Base-by-base conservation (phyloP, 176 grass and related monocot genomes). In the Otatea glauca region DNA sequence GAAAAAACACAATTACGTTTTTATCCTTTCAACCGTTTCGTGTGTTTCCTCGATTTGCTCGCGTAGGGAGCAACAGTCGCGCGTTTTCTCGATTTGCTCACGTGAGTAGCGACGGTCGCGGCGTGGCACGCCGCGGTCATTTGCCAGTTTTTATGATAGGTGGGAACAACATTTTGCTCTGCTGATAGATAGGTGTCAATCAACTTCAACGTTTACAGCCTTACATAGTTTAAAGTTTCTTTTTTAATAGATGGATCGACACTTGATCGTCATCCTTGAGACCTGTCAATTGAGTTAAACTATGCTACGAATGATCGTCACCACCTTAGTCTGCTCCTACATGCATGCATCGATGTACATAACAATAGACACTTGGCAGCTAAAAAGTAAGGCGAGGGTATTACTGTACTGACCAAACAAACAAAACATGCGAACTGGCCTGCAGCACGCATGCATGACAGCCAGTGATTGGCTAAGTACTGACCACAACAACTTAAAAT, bases 221-320 rank as follows among this genome's bases (percentile, higher is more conserved):
- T 50, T 4, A 59, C 56, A 24, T 59, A 24, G n/a, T 24, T 41
- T 34, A 0, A 16, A 44, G 23, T 14, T 1, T 62, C 18, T 24
- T 69, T 79, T 5, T 15, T 20, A 45, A 32, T 44, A 65, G 15
- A 65, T 65, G 56, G 44, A 64, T 86, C 20, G 29, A 77, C 83
- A 41, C 83, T 86, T 82, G 43, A 82, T 71, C 83, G 58, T 74
- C 81, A 87, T 74, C 58, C n/a, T 74, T 58, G 64, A 86, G 42
- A 39, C 25, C 72, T 54, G 70, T 77, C 80, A 17, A 48, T 42
- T 24, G 77, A 61, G 65, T 85, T 75, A 59, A 80, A 80, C 1
- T 67, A 75, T 59, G 14, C 39, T 4, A 61, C 10, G 45, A 10
- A 27, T n/a, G 47, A 25, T 59, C 83, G 73, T 74, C 84, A 58